phyloP scores from a whole-genome alignment of 176 grass and related monocot species.

The Triticum timopheevii region DNA sequence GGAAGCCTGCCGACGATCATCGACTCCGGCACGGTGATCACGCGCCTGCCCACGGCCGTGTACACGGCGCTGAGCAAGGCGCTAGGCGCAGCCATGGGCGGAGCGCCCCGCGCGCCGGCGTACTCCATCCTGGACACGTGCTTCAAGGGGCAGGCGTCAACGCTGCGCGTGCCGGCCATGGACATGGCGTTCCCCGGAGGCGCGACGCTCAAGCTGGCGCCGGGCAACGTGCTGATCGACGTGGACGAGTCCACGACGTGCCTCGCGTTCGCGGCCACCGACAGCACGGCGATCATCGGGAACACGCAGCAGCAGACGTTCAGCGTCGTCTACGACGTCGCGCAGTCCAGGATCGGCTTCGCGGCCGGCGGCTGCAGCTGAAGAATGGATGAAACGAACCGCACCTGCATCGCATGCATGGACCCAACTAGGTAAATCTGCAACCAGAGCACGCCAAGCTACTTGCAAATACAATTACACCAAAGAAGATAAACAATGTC shows the following conservation, averaged over 20 bases:
- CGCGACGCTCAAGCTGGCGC: conserved; percentile 39
- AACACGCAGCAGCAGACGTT: conserved; percentile 93
- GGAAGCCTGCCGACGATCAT: conserved; percentile 61
- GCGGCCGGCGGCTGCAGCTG: conserved; percentile 69
- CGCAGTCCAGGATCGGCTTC: conserved; percentile 61
- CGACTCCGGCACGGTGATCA: conserved; percentile 87
- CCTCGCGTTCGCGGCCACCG: conserved; percentile 65
- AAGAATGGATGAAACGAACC: background rate
- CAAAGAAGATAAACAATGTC: background rate
- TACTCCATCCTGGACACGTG: conserved; percentile 75
- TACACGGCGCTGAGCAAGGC: conserved; percentile 68
- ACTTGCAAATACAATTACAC: background rate
- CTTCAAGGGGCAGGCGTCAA: conserved; percentile 45
- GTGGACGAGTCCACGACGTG: conserved; percentile 66
- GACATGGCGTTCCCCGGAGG: conserved; percentile 55
- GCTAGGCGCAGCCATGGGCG: conserved; percentile 40
- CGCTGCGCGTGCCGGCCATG: conserved; percentile 50
- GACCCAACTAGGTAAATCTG: background rate
- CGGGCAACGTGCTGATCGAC: conserved; percentile 56
- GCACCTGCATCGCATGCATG: background rate
- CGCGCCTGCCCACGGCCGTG: conserved; percentile 61
- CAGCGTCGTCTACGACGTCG: conserved; percentile 66
- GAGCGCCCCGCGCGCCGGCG: conserved; percentile 25
- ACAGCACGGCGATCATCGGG: conserved; percentile 59
- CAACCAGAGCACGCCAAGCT: background rate